Base-by-base conservation (phyloP, 768 basidiomycete species). In the Pilatotrama ljubarskyi region DNA sequence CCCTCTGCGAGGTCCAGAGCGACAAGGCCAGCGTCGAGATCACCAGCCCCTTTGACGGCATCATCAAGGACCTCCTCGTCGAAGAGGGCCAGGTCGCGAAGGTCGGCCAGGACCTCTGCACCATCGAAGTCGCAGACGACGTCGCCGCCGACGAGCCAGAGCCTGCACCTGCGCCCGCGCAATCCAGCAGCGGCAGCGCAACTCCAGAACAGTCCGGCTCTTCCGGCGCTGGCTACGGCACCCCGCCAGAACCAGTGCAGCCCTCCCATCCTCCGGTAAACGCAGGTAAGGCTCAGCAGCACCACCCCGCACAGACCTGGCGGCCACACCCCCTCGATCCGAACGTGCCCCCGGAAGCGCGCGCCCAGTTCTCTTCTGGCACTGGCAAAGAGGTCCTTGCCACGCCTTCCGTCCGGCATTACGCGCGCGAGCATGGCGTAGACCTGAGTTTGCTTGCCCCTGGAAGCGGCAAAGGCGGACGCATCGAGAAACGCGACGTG, bases 21-120 rank as follows among this genome's bases (percentile, higher is more conserved):
- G 92, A 94, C 81, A 94, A 94, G 72, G 92, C 91, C 1, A 89
- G 85, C 72, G 92, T 95, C 24, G 93, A 95, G 72, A 93, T 95
- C 55, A 95, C 93, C 2, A 88, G 87, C 57, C 93, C 93, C 1
- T 93, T 82, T 67, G 88, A 93, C 41, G 93, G 93, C 5, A 76
- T 85, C 32, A 76, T 95, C 47, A 85, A 81, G 61, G 81, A 89
- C 63, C 73, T 94, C 6, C 77, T 91, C 1, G 91, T 93, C 17
- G 75, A 86, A 63, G 91, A 92, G 69, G 93, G 93, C 18, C 84
- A 91, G 69, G 80, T 94, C 17, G 91, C 90, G 18, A 91, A 91
- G 68, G 93, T 94, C 17, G 92, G 93, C 32, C 75, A 81, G 18
- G 85, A 84, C 10, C 77, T 95, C 2, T 95, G 92, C 71, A 65